These are phyloP conservation scores for Maudiozyma barnettii DNA, from an alignment of 805 yeast genomes.

Conservation along the genomic window DNA sequence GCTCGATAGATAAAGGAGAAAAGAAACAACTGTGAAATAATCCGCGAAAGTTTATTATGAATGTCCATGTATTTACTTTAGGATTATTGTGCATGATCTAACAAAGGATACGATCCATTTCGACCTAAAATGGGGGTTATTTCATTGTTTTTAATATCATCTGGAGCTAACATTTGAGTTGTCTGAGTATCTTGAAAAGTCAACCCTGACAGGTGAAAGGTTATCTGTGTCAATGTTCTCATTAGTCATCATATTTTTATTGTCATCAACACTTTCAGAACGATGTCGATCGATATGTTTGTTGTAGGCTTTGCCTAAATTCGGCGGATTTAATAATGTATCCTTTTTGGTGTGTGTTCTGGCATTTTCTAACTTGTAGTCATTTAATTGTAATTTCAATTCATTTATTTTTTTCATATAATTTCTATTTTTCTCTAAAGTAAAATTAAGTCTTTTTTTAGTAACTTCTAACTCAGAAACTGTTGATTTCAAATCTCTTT, in stretches of 20 bases:
- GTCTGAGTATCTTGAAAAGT: slow-evolving; percentile 20
- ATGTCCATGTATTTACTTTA: too few relatives aligned
- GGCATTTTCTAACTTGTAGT: background rate
- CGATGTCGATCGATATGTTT: background rate
- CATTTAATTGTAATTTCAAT: slow-evolving; percentile 12
- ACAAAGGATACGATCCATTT: too few relatives aligned
- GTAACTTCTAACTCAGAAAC: background rate
- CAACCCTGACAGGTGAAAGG: slow-evolving; percentile 26
- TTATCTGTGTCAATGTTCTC: background rate
- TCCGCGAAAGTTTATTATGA: too few relatives aligned
- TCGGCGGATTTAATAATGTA: background rate
- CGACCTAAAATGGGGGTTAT: too few relatives aligned
- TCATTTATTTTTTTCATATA: slow-evolving; percentile 8
- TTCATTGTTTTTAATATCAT: background rate
- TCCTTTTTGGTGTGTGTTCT: background rate
- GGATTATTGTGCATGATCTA: too few relatives aligned
- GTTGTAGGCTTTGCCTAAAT: background rate
- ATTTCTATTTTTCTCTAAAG: slow-evolving; percentile 2
- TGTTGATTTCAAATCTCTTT: slow-evolving; percentile 2
- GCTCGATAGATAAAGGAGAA: too few relatives aligned
- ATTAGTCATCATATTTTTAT: background rate
- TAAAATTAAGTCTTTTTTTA: slow-evolving; percentile 1
- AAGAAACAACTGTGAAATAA: too few relatives aligned
- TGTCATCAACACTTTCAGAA: background rate
- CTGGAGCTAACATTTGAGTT: background rate